Conservation (phyloP, 371 early-diverging fungal species). For the Mortierella sp. region DNA sequence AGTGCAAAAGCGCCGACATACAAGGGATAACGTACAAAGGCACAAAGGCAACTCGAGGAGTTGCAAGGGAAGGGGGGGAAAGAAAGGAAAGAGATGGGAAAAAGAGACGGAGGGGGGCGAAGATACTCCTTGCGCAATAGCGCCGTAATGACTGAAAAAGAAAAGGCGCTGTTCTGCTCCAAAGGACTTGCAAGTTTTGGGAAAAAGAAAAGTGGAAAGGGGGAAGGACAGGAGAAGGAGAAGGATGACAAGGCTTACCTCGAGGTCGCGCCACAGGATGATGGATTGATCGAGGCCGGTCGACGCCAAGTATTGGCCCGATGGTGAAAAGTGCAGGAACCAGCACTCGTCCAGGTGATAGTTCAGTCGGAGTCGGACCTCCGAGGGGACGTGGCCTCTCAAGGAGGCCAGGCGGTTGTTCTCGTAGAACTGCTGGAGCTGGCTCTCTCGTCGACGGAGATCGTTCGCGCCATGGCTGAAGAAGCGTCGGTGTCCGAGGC, state of each 20-base stretch:
- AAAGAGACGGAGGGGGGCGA: too few relatives aligned
- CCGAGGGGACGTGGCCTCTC: conserved; percentile 28
- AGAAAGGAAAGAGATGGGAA: too few relatives aligned
- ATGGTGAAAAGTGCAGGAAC: conserved; percentile 48
- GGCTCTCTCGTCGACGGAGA: too few relatives aligned
- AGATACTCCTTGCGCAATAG: too few relatives aligned
- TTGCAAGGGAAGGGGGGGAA: too few relatives aligned
- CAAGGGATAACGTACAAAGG: too few relatives aligned
- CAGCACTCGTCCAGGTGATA: conserved; percentile 53
- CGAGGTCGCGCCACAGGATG: conserved; percentile 31
- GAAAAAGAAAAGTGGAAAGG: background rate
- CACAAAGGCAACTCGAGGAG: too few relatives aligned
- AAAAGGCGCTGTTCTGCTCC: too few relatives aligned
- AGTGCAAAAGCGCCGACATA: too few relatives aligned
- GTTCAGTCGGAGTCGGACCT: conserved; percentile 31
- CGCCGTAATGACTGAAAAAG: too few relatives aligned
- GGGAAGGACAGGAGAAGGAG: background rate
- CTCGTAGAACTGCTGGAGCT: conserved; percentile 19
- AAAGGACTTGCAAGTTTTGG: too few relatives aligned
- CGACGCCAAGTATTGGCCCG: conserved; percentile 45
- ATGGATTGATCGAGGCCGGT: conserved; percentile 36
- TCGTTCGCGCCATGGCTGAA: conserved; percentile 7
- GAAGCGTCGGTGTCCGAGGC: background rate
- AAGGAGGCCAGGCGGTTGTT: conserved; percentile 12
- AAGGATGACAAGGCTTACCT: conserved; percentile 24